A percentile compares a stretch with the other conserved stretches of the same genome.
These are phyloP conservation scores for Mesembryanthemum crystallinum DNA, from an alignment of 148 eudicot genomes.

Conservation along the genomic window DNA sequence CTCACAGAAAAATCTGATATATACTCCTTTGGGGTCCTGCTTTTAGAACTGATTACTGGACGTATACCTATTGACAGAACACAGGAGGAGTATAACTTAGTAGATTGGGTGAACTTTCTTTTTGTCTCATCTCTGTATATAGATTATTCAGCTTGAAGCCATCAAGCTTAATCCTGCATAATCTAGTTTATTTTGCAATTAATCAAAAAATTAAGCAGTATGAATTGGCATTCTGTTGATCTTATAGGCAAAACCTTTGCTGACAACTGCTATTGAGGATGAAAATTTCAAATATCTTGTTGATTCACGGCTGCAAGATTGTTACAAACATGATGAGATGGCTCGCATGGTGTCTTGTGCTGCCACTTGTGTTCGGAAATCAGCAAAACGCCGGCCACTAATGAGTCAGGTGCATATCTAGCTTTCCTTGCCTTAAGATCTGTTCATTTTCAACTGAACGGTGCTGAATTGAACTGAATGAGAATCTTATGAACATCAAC, in stretches of 20 bases:
- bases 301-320: conserved; percentile 48
- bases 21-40: conserved; percentile 86
- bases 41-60: conserved; percentile 82
- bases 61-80: conserved; percentile 66
- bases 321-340: conserved; percentile 69
- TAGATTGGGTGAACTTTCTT: conserved; percentile 66
- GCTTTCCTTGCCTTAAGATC: background rate
- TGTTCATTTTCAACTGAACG: no score
- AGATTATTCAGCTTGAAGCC: background rate
- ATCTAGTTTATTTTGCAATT: background rate
- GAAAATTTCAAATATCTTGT: conserved; percentile 57
- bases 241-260: conserved; percentile 75
- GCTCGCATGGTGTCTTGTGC: conserved; percentile 86
- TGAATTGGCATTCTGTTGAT: conserved; percentile 6
- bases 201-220: background rate
- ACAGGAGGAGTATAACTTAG: conserved; percentile 59
- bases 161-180: background rate
- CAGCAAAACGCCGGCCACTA: conserved; percentile 65
- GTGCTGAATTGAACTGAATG: no score
- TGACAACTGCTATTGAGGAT: conserved; percentile 67
- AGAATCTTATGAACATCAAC: no score
- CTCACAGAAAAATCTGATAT: conserved; percentile 83
- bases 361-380: conserved; percentile 80
- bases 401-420: conserved; percentile 70
- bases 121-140: background rate